Evolutionary conservation across 2,329 filamentous ascomycete species (phyloP), one percentile per base, ranked within the genome.

Genomic region (Fusarium austroafricanum): DNA sequence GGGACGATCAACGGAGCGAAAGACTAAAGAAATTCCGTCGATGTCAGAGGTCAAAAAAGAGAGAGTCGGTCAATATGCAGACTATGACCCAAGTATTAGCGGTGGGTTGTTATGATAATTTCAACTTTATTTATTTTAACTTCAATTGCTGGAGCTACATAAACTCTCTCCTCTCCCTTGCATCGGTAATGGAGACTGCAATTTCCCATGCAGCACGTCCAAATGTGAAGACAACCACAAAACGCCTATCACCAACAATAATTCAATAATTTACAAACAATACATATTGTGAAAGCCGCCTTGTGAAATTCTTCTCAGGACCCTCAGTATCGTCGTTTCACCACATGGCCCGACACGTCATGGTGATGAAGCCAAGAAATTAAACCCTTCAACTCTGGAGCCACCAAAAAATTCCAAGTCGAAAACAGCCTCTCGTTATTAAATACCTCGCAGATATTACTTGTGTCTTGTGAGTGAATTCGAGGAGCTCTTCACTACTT

Each of bases 281-380:
- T 10, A 33, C 26, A 31, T 31, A 23, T 33, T 20, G 12, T 53
- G 12, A 55, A 37, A 5, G 15, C 6, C 20, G 23, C 38, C 20
- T 17, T 31, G 12, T 12, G 33, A 50, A 45, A 29, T 33, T 23
- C 38, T 62, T 42, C n/a, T 29, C 28, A 15, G 20, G 14, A 21
- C 18, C 33, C 46, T 44, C 23, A 29, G 23, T 17, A 40, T 52
- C 18, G 6, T 43, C 55, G 55, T 66, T 66, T 66, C 55, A 66
- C 49, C 12, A 61, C 29, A 20, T 42, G 45, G 38, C 18, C 15
- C 39, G 35, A 39, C 21, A 68, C 65, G 65, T 66, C 65, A 68
- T 66, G 45, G 31, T 69, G 65, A 68, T 69, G 46, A 50, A 29
- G 65, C 38, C 52, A 56, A 65, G 56, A 37, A 54, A 66, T 62